phyloP scores from a whole-genome alignment of 108 stramenopile genomes.

The Heterococcus sp. region DNA sequence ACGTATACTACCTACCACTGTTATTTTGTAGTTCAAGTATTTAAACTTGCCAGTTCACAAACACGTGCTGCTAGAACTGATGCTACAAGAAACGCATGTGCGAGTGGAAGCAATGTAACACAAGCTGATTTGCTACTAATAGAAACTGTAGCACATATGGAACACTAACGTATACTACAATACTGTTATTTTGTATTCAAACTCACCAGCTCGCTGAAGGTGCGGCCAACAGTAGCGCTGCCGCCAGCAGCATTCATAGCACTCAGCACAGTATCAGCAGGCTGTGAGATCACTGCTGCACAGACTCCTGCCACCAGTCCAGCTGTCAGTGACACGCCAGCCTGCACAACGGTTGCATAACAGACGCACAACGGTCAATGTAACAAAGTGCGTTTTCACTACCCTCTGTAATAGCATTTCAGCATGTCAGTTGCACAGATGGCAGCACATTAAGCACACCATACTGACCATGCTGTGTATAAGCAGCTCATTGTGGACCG shows the following conservation, averaged over 20 bases:
- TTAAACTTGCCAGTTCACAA: not conserved
- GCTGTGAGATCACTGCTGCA: constrained; percentile 80
- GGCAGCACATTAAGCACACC: too few relatives aligned
- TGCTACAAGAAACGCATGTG: too few relatives aligned
- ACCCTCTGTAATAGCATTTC: too few relatives aligned
- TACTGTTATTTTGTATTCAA: not conserved
- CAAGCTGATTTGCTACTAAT: not conserved
- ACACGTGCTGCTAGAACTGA: too few relatives aligned
- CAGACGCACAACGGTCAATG: too few relatives aligned
- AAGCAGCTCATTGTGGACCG: too few relatives aligned
- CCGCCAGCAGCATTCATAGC: constrained; percentile 39
- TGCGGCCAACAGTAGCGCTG: not conserved
- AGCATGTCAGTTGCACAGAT: too few relatives aligned
- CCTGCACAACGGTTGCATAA: too few relatives aligned
- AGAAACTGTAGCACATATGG: not conserved
- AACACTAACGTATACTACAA: constrained; percentile 59
- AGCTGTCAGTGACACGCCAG: constrained; percentile 70
- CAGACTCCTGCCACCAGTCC: constrained; percentile 78
- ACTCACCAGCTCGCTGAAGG: constrained; percentile 5
- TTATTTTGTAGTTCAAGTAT: not conserved
- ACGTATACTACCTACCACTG: too few relatives aligned
- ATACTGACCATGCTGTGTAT: too few relatives aligned
- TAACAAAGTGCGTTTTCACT: too few relatives aligned
- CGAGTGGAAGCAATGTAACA: too few relatives aligned
- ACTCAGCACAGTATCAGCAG: constrained; percentile 71